Conservation (phyloP, 2,329 filamentous ascomycete genomes). For the Talaromyces atroroseus region DNA sequence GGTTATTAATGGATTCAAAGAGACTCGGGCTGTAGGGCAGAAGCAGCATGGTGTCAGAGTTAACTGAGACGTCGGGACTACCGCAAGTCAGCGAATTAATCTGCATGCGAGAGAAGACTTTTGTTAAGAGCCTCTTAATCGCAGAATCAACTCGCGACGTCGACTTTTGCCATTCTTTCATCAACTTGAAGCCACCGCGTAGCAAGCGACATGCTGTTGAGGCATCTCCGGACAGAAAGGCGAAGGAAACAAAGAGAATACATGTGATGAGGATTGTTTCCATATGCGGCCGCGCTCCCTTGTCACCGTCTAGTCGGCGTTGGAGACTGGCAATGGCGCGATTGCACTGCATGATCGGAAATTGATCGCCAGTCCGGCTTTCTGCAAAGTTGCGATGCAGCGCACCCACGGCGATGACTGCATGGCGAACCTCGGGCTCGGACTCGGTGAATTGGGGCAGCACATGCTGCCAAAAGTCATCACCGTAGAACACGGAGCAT, state of each 20-base stretch:
- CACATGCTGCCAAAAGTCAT: slow-evolving; percentile 5
- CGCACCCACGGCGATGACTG: slow-evolving; percentile 8
- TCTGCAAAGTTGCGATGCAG: slow-evolving; percentile 13
- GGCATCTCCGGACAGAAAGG: slow-evolving; percentile 15
- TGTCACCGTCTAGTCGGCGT: slow-evolving; percentile 5
- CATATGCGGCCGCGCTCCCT: slow-evolving; percentile 9
- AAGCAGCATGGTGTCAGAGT: neutral
- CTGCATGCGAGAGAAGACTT: slow-evolving; percentile 12
- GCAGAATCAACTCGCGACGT: neutral
- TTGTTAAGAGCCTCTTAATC: slow-evolving; percentile 3
- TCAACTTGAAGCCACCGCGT: slow-evolving; percentile 11
- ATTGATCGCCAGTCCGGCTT: neutral
- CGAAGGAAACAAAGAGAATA: slow-evolving; percentile 15
- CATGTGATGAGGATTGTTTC: slow-evolving; percentile 13
- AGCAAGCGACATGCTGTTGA: slow-evolving; percentile 10
- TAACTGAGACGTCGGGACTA: neutral
- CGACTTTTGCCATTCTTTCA: slow-evolving; percentile 5
- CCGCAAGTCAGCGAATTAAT: slow-evolving; percentile 8
- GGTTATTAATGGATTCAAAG: neutral
- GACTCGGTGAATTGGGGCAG: slow-evolving; percentile 1
- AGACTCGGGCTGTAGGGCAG: neutral
- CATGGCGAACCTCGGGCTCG: slow-evolving; percentile 6
- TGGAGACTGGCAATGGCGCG: slow-evolving; percentile 13
- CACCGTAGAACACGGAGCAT: neutral
- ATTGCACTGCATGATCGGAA: slow-evolving; percentile 13